Base-by-base conservation (phyloP, 805 yeast species). In the Teunomyces aglyptinius region DNA sequence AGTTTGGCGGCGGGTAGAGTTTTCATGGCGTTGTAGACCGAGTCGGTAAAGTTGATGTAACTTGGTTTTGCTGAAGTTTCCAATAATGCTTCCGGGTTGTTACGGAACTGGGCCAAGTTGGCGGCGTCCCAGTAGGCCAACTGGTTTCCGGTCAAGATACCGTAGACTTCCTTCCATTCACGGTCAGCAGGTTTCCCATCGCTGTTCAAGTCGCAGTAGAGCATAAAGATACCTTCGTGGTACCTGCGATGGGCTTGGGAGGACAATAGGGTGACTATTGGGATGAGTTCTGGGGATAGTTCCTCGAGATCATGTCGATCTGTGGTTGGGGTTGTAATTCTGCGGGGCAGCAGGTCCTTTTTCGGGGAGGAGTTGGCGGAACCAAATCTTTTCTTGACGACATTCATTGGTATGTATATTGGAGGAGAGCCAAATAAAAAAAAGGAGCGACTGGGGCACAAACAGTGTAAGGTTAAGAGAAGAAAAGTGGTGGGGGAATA, bases 81-180 rank as follows among this genome's bases (percentile, higher is more conserved):
- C 52, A 79, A 73, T 46, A 82, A 65, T 20, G 77, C 76, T 19
- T 75, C 78, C 19, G 82, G 84, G 48, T 78, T 73, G 46, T 77
- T 68, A 46, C 72, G 70, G 51, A 76, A 76, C 49, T 72, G 75
- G 11, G 84, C 81, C 47, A 87, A 61, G 47, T 76, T 76, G 34
- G 81, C 82, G 2, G 89, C 89, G 61, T 90, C 90, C 97, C 98
- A 94, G 51, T 89, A 80, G 0, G 97, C 95, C 50, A 94, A 71
- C 58, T 92, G 96, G 48, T 89, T 88, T 16, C 99, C 99, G 3
- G 89, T 82, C 35, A 94, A 71, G 12, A 88, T 89, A 38, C 96
- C 98, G 63, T 87, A 94, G 19, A 91, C 96, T 67, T 94, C 97
- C 45, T 78, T 76, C 99, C 99, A 94, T 57, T 78, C 77, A 39